Evolutionary conservation across 139 green algal genomes (phyloP), one percentile per base, ranked within the genome.

Genomic region (Coelastrella sp.): DNA sequence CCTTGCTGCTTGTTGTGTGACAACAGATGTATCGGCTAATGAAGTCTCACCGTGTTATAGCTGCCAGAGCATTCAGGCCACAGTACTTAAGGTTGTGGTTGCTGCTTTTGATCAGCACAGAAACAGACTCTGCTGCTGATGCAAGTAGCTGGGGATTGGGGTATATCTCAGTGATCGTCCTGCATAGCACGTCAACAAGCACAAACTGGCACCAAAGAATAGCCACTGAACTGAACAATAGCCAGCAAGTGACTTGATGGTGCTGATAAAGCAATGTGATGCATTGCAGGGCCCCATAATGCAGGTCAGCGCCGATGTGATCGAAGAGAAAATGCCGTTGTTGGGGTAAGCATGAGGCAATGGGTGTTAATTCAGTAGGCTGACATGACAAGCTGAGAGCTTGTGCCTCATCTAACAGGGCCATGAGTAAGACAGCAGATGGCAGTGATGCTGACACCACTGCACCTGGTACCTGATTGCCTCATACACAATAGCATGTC

Each of bases 401-500:
- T n/a, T n/a, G n/a, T n/a, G n/a, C n/a, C n/a, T n/a, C n/a, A n/a
- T n/a, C n/a, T n/a, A n/a, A n/a, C n/a, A n/a, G n/a, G n/a, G n/a
- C n/a, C n/a, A n/a, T n/a, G n/a, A n/a, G n/a, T n/a, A n/a, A n/a
- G n/a, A n/a, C n/a, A n/a, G n/a, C n/a, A n/a, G n/a, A n/a, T n/a
- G n/a, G 45, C 45, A 53, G 45, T 21, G 11, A 53, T 53, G 45
- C 45, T 11, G 8, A 53, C 45, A 53, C 45, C n/a, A n/a, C n/a
- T n/a, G n/a, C n/a, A n/a, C n/a, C n/a, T n/a, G n/a, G n/a, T n/a
- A n/a, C n/a, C n/a, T n/a, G n/a, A n/a, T n/a, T n/a, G n/a, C n/a
- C n/a, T n/a, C n/a, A n/a, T 95, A 98, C 57, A 98, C 91, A 48
- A 99, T 92, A 21, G 97, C 97, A 84, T 98, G 95, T 68, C 93